These are phyloP conservation scores for Penicillium cosmopolitanum DNA, from an alignment of 495 filamentous ascomycete species.

Conservation along the genomic window DNA sequence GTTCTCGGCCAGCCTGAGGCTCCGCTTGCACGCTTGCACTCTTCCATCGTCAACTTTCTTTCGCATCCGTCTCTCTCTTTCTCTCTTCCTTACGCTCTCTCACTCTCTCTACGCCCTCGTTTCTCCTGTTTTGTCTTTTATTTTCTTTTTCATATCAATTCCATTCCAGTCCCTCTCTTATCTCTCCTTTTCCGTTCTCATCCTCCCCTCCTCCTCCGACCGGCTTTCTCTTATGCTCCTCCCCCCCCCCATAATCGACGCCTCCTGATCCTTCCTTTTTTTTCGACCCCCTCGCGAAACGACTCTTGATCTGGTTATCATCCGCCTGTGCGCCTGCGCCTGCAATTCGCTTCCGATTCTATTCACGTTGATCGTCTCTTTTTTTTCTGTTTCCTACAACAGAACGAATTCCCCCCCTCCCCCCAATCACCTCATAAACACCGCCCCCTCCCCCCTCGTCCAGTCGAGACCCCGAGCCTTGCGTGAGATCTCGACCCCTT, in stretches of 20 bases:
- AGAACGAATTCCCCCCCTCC: not conserved
- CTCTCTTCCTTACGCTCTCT: conserved; percentile 20
- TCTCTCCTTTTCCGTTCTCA: not conserved
- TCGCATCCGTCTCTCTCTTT: conserved; percentile 30
- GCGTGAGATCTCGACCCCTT: conserved; percentile 28
- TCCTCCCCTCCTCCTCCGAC: not conserved
- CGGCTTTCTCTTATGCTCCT: not conserved
- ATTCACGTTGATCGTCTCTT: conserved; percentile 24
- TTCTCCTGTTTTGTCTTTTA: conserved; percentile 11
- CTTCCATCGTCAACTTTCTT: conserved; percentile 16
- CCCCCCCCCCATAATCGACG: conserved; percentile 2
- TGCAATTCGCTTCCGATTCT: conserved; percentile 28
- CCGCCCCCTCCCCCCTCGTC: conserved; percentile 2
- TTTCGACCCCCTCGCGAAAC: conserved; percentile 1
- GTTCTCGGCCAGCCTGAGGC: conserved; percentile 34
- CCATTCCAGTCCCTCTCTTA: conserved; percentile 2
- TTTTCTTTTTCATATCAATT: too few relatives aligned
- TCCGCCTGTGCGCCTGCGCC: conserved; percentile 35
- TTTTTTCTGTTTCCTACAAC: conserved; percentile 4
- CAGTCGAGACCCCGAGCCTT: conserved; percentile 18
- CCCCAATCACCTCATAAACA: not conserved
- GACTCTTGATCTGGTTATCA: conserved; percentile 38
- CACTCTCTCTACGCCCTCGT: conserved; percentile 19
- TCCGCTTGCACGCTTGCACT: conserved; percentile 33
- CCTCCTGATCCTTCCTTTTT: conserved; percentile 7